Percentiles rank a stretch among this genome's conserved stretches.
These are phyloP conservation scores for Xylaria sp. DNA, from an alignment of 2,329 filamentous ascomycete genomes.

Conservation along the genomic window DNA sequence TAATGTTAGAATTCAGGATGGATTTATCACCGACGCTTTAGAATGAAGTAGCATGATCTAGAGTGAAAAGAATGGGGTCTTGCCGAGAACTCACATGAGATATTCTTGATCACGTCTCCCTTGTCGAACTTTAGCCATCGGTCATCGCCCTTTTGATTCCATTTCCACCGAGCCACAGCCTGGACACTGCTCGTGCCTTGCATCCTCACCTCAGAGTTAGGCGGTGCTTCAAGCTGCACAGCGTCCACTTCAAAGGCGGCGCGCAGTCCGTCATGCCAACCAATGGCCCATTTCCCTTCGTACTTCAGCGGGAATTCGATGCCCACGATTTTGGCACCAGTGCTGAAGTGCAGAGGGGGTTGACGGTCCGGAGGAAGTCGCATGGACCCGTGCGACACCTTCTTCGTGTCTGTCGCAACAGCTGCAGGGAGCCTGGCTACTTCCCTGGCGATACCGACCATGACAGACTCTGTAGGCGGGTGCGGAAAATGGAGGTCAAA, in stretches of 20 bases:
- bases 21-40: neutral
- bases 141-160: slow-evolving; percentile 52
- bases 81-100: slow-evolving; percentile 39
- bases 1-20: slow-evolving; percentile 17
- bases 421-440: slow-evolving; percentile 52
- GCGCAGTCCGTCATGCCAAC: slow-evolving; percentile 60
- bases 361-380: slow-evolving; percentile 53
- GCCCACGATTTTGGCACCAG: slow-evolving; percentile 56
- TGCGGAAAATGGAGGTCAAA: slow-evolving; percentile 58
- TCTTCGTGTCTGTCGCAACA: slow-evolving; percentile 53
- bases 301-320: slow-evolving; percentile 58
- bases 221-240: slow-evolving; percentile 55
- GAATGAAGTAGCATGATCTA: neutral
- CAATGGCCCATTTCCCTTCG: slow-evolving; percentile 62
- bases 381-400: slow-evolving; percentile 52
- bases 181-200: slow-evolving; percentile 53
- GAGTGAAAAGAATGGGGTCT: neutral
- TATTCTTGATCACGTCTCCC: slow-evolving; percentile 71
- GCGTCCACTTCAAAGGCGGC: slow-evolving; percentile 57
- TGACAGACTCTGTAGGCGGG: slow-evolving; percentile 49
- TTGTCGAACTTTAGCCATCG: slow-evolving; percentile 68
- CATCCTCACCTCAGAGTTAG: slow-evolving; percentile 52
- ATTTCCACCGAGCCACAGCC: slow-evolving; percentile 60
- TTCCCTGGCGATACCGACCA: slow-evolving; percentile 49
- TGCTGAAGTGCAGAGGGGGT: slow-evolving; percentile 52